Evolutionary conservation across 306 rosid species (phyloP).

Genomic region (Dicorynia guianensis): DNA sequence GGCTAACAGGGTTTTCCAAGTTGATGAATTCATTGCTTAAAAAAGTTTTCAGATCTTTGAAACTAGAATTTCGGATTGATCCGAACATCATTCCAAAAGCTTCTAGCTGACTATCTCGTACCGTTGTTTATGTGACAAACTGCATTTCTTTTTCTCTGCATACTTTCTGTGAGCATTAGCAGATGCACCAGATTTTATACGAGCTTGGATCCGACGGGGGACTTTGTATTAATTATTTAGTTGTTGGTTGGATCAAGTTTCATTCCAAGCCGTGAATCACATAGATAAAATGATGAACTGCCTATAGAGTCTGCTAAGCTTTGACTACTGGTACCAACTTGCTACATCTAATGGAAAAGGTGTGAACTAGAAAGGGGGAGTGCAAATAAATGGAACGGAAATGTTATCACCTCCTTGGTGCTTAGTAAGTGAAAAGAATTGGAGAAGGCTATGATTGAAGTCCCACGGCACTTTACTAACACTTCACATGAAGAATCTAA

Average conservation of each 20-base stretch:
- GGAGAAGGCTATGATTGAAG: too few species aligned
- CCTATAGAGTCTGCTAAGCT: too few species aligned
- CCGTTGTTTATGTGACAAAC: neutral
- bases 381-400: too few species aligned
- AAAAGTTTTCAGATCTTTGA: constrained; percentile 32
- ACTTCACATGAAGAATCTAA: too few species aligned
- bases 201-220: too few species aligned
- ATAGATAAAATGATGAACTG: neutral
- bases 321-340: neutral
- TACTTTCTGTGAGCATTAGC: neutral
- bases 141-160: constrained; percentile 9
- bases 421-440: too few species aligned
- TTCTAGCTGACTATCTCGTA: constrained; percentile 38
- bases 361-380: too few species aligned
- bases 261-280: neutral
- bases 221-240: too few species aligned
- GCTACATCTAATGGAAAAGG: too few species aligned
- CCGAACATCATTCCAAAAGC: constrained; percentile 43
- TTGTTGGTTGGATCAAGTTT: neutral
- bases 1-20: neutral
- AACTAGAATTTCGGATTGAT: constrained; percentile 34
- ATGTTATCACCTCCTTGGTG: too few species aligned
- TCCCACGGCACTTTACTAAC: too few species aligned
- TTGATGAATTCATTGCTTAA: too few species aligned
- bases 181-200: neutral